phyloP scores from a whole-genome alignment of 169 alveolate species.

The Theileria parva region DNA sequence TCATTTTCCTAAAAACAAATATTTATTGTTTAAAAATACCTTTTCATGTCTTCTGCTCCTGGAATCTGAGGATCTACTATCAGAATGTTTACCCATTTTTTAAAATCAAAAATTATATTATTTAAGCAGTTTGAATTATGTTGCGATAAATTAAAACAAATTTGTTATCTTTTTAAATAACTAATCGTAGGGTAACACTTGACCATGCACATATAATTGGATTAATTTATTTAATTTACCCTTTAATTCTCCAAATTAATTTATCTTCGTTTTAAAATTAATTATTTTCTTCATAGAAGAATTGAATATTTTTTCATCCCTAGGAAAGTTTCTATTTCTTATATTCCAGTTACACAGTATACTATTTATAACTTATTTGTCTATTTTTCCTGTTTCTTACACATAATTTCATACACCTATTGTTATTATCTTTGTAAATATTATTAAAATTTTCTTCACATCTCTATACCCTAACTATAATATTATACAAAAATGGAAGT shows the following conservation, averaged over 20 bases:
- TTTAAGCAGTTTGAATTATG: neutral
- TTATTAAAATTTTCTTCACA: neutral
- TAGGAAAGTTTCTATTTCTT: neutral
- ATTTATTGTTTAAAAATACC: slow-evolving; percentile 4
- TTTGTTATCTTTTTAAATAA: neutral
- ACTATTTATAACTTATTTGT: neutral
- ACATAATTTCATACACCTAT: neutral
- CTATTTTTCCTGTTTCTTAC: neutral
- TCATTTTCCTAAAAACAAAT: neutral
- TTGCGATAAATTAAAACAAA: neutral
- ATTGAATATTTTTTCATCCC: slow-evolving; percentile 4
- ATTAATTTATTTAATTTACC: slow-evolving; percentile 3
- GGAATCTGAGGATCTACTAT: neutral
- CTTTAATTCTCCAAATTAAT: neutral
- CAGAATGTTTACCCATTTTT: slow-evolving; percentile 1
- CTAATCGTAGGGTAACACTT: neutral
- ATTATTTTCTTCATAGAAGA: neutral
- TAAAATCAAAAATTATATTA: neutral
- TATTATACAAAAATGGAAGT: no score
- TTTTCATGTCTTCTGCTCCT: slow-evolving; percentile 4
- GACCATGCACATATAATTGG: neutral
- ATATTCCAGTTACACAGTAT: neutral
- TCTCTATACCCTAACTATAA: slow-evolving; percentile 1
- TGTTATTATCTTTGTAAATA: slow-evolving; percentile 5
- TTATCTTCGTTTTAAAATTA: neutral